phyloP scores from a whole-genome alignment of 2,329 filamentous ascomycete genomes.

The Colletotrichum spaethianum region DNA sequence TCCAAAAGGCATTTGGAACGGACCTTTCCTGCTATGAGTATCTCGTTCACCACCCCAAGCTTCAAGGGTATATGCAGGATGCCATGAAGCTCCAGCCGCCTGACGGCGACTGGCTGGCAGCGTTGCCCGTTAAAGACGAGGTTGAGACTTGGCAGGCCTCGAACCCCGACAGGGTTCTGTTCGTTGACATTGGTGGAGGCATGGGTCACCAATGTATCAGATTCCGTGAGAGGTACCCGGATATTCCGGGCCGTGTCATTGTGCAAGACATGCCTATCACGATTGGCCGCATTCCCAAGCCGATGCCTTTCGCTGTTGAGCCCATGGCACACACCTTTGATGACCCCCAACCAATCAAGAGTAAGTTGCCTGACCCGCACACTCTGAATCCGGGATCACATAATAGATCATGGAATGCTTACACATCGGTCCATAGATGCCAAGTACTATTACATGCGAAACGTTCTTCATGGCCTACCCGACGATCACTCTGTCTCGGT shows the following conservation, averaged over 20 bases:
- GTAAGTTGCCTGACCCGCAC: background rate
- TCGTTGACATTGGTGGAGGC: conserved; percentile 53
- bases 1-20: conserved; percentile 4
- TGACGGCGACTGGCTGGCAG: conserved; percentile 9
- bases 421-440: too few species aligned
- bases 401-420: too few species aligned
- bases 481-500: background rate
- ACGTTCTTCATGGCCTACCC: background rate
- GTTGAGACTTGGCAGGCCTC: background rate
- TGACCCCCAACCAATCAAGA: background rate
- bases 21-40: conserved; percentile 8
- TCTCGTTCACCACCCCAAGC: conserved; percentile 3
- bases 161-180: conserved; percentile 38
- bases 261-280: conserved; percentile 9
- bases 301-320: background rate
- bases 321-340: conserved; percentile 10
- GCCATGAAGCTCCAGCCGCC: conserved; percentile 11
- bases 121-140: background rate
- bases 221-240: background rate
- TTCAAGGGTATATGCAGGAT: conserved; percentile 8
- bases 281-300: conserved; percentile 11
- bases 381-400: too few species aligned
- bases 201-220: conserved; percentile 43
- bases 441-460: background rate
- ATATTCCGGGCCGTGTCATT: background rate